Evolutionary conservation across 345 rosid species (phyloP).

Genomic region (Pseudoturritis turrita): DNA sequence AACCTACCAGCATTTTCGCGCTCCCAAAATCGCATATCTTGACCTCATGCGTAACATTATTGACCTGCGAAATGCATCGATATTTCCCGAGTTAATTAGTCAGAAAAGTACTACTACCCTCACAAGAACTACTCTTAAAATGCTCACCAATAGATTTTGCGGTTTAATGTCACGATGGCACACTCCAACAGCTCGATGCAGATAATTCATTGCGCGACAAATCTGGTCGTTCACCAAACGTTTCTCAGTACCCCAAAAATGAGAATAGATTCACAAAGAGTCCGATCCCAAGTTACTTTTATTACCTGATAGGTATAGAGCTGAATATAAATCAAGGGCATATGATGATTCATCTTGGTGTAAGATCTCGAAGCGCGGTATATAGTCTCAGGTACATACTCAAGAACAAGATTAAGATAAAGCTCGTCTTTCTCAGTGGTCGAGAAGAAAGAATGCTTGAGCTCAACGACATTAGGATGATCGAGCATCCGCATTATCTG

Average conservation of each 20-base stretch:
- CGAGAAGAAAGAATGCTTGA: slow-evolving; percentile 88
- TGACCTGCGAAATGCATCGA: slow-evolving; percentile 48
- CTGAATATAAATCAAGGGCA: slow-evolving; percentile 92
- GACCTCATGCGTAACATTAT: slow-evolving; percentile 83
- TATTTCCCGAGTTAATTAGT: not conserved
- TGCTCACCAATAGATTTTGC: slow-evolving; percentile 77
- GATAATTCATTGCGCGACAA: slow-evolving; percentile 91
- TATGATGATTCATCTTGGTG: slow-evolving; percentile 73
- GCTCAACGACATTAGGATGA: slow-evolving; percentile 87
- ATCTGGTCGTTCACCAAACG: slow-evolving; percentile 44
- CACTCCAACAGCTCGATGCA: slow-evolving; percentile 80
- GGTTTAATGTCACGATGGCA: slow-evolving; percentile 99
- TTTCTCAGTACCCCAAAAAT: not conserved
- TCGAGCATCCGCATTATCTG: slow-evolving; percentile 91
- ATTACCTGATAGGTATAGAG: slow-evolving; percentile 91
- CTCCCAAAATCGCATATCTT: slow-evolving; percentile 97
- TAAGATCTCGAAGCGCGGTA: slow-evolving; percentile 73
- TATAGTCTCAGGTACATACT: slow-evolving; percentile 92
- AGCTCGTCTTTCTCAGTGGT: slow-evolving; percentile 94
- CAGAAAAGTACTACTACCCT: not conserved
- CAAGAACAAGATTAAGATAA: slow-evolving; percentile 93
- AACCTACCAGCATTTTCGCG: slow-evolving; percentile 82
- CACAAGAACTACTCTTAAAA: not conserved
- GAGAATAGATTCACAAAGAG: not conserved
- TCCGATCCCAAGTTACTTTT: not conserved